These are phyloP conservation scores for Saturnispora hagleri DNA, from an alignment of 805 yeast genomes.

Conservation along the genomic window DNA sequence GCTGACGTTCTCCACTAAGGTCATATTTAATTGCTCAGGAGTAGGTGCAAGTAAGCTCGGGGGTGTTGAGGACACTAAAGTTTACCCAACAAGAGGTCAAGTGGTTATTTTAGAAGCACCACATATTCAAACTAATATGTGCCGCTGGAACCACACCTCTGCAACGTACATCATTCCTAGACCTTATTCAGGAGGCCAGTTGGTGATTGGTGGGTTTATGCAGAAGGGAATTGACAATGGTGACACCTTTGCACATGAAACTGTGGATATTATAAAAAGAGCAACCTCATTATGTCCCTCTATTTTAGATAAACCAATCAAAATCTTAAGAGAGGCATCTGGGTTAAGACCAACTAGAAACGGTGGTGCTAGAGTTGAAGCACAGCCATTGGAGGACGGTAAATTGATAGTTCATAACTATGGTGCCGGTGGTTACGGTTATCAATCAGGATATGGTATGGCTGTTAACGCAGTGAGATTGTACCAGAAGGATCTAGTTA, in stretches of 20 bases:
- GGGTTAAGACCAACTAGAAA: conserved; percentile 69
- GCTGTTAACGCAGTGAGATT: conserved; percentile 36
- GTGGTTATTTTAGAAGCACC: conserved; percentile 65
- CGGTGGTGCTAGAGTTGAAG: conserved; percentile 67
- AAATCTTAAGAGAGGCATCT: conserved; percentile 53
- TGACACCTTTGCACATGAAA: conserved; percentile 46
- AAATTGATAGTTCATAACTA: conserved; percentile 53
- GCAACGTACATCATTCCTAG: conserved; percentile 67
- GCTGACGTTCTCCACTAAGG: conserved; percentile 25
- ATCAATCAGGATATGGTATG: conserved; percentile 58
- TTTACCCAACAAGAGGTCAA: conserved; percentile 73
- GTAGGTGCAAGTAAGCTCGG: conserved; percentile 52
- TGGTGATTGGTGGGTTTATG: conserved; percentile 65
- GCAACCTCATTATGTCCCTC: conserved; percentile 44
- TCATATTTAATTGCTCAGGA: conserved; percentile 70
- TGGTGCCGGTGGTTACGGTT: conserved; percentile 61
- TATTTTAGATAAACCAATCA: conserved; percentile 34
- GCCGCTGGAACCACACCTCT: conserved; percentile 48
- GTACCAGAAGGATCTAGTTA: conserved; percentile 8
- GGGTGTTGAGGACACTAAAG: conserved; percentile 51
- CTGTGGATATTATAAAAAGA: conserved; percentile 51
- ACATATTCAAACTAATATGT: conserved; percentile 45
- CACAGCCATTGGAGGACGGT: conserved; percentile 32
- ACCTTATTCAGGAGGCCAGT: conserved; percentile 53
- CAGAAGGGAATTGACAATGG: conserved; percentile 54